Conservation (phyloP, 805 yeast genomes). For the Starmerella sp. region DNA sequence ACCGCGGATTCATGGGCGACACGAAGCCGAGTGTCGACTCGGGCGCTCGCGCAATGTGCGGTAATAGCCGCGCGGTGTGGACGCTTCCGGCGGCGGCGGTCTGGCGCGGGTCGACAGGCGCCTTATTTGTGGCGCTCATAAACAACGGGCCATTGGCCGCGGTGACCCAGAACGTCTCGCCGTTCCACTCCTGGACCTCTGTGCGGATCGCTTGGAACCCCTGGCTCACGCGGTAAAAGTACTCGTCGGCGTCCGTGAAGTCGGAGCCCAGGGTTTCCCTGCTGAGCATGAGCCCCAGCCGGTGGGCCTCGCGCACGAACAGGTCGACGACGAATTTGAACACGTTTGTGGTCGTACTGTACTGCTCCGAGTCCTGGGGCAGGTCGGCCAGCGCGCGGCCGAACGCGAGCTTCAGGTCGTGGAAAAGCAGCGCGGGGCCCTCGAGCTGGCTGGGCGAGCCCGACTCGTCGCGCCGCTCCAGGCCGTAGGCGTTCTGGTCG, state of each 20-base stretch:
- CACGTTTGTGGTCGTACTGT: conserved; percentile 22
- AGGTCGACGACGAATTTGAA: conserved; percentile 28
- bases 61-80: conserved; percentile 54
- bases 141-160: conserved; percentile 69
- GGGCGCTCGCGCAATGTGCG: conserved; percentile 34
- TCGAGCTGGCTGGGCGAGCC: background rate
- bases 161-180: conserved; percentile 56
- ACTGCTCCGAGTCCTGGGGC: conserved; percentile 25
- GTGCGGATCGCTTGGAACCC: conserved; percentile 34
- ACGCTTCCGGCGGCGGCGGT: conserved; percentile 58
- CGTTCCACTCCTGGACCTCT: conserved; percentile 74
- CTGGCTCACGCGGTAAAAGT: conserved; percentile 16
- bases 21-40: conserved; percentile 32
- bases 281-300: conserved; percentile 21
- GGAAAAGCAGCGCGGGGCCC: conserved; percentile 12
- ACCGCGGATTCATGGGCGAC: conserved; percentile 35
- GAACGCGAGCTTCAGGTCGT: conserved; percentile 27
- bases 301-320: conserved; percentile 28
- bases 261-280: conserved; percentile 11
- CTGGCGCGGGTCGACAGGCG: conserved; percentile 65
- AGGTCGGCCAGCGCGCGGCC: conserved; percentile 20
- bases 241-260: conserved; percentile 18
- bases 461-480: conserved; percentile 4
- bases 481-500: conserved; percentile 7
- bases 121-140: conserved; percentile 57